These are phyloP conservation scores for Argentina anserina DNA, from an alignment of 306 rosid species.

Conservation along the genomic window DNA sequence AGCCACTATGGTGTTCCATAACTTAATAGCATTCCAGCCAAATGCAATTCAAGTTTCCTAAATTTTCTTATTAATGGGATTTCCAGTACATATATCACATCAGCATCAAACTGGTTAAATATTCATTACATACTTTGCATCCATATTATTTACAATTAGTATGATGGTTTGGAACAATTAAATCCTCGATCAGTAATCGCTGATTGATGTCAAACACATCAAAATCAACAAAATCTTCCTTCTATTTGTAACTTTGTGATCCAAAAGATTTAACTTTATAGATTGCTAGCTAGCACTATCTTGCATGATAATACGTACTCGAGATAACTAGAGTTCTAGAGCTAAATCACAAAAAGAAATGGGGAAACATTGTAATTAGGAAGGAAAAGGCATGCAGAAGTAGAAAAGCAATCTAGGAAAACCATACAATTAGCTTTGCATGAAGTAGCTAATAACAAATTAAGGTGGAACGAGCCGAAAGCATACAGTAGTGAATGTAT, in stretches of 20 bases:
- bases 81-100: not conserved
- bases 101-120: not conserved
- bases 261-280: not conserved
- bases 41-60: not conserved
- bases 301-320: not conserved
- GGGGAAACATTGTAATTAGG: not conserved
- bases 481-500: not conserved
- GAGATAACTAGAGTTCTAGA: too few species aligned
- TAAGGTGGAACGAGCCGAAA: not conserved
- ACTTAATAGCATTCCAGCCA: not conserved
- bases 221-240: not conserved
- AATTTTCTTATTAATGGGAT: not conserved
- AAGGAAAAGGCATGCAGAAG: not conserved
- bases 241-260: not conserved
- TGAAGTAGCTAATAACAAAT: not conserved
- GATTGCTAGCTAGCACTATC: not conserved
- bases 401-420: constrained; percentile 1
- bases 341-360: not conserved
- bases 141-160: not conserved
- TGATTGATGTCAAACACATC: not conserved
- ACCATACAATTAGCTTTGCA: not conserved
- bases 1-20: constrained; percentile 13
- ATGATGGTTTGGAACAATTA: too few species aligned
- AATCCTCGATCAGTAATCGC: not conserved
- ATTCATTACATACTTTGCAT: not conserved